phyloP scores from a whole-genome alignment of 352 stramenopile species.

The Phytopythium litorale region DNA sequence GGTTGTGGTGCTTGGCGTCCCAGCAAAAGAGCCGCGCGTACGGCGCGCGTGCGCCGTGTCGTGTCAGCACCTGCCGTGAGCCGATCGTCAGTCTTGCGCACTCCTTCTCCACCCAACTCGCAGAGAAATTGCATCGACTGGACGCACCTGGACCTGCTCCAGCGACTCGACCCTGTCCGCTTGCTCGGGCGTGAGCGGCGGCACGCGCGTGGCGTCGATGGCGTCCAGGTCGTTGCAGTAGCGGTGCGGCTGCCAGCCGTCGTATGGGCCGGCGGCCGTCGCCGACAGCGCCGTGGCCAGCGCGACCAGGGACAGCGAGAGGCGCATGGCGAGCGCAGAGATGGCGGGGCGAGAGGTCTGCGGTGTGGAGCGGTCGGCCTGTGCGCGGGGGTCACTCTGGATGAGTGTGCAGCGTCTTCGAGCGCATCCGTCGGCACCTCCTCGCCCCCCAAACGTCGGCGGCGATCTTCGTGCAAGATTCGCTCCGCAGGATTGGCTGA shows the following conservation, averaged over 20 bases:
- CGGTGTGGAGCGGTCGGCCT: background rate
- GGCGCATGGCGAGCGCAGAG: slow-evolving; percentile 16
- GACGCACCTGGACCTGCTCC: slow-evolving; percentile 66
- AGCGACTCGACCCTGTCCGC: slow-evolving; percentile 58
- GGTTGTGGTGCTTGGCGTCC: slow-evolving; percentile 61
- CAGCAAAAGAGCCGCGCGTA: slow-evolving; percentile 80
- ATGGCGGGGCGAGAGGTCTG: background rate
- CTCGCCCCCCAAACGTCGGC: background rate
- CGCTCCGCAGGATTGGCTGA: background rate
- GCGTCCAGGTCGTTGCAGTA: slow-evolving; percentile 75
- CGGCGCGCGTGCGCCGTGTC: slow-evolving; percentile 68
- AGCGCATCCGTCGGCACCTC: background rate
- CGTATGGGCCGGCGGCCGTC: slow-evolving; percentile 39
- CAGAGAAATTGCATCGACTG: background rate
- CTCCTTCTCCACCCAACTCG: too few relatives aligned
- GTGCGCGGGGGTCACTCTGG: background rate
- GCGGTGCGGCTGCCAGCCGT: slow-evolving; percentile 72
- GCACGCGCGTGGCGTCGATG: slow-evolving; percentile 59
- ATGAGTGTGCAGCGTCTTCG: background rate
- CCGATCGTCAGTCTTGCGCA: too few relatives aligned
- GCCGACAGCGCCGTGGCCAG: slow-evolving; percentile 8
- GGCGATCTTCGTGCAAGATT: background rate
- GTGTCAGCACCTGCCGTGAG: slow-evolving; percentile 47
- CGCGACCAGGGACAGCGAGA: slow-evolving; percentile 18
- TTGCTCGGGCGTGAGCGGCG: slow-evolving; percentile 55